phyloP scores from a whole-genome alignment of 1,284 basidiomycete genomes.

The Marasmius tenuissimus region DNA sequence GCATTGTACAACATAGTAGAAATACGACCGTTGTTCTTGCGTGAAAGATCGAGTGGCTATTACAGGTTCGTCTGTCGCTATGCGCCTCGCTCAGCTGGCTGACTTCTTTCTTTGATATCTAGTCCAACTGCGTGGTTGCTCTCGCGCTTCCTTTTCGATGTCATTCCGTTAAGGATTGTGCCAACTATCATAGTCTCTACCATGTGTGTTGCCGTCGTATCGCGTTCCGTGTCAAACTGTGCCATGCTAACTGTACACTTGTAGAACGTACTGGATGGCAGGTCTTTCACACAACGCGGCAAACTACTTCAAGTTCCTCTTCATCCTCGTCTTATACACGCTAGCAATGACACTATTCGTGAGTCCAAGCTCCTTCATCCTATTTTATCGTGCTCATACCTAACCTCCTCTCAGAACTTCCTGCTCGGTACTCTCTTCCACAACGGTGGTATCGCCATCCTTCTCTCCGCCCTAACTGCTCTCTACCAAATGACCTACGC shows the following conservation, averaged over 20 bases:
- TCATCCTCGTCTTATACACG: constrained; percentile 76
- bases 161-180: constrained; percentile 80
- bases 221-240: background rate
- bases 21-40: constrained; percentile 79
- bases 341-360: constrained; percentile 85
- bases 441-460: constrained; percentile 87
- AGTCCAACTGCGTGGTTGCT: constrained; percentile 86
- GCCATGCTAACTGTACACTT: constrained; percentile 19
- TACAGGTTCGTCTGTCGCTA: constrained; percentile 56
- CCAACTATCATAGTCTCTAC: constrained; percentile 82
- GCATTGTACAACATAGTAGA: constrained; percentile 86
- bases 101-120: constrained; percentile 8
- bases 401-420: constrained; percentile 68
- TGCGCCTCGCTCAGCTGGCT: background rate
- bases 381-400: constrained; percentile 9
- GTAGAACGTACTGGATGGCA: constrained; percentile 89
- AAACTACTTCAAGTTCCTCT: constrained; percentile 81
- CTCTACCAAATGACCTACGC: constrained; percentile 86
- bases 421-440: constrained; percentile 77
- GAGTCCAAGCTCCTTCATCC: constrained; percentile 26
- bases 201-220: constrained; percentile 48
- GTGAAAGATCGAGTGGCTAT: constrained; percentile 80
- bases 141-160: constrained; percentile 82
- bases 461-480: constrained; percentile 74
- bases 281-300: constrained; percentile 71